Percentiles rank a stretch among this genome's conserved stretches.
phyloP scores from a whole-genome alignment of 352 stramenopile species.

The Globisporangium okanoganense region DNA sequence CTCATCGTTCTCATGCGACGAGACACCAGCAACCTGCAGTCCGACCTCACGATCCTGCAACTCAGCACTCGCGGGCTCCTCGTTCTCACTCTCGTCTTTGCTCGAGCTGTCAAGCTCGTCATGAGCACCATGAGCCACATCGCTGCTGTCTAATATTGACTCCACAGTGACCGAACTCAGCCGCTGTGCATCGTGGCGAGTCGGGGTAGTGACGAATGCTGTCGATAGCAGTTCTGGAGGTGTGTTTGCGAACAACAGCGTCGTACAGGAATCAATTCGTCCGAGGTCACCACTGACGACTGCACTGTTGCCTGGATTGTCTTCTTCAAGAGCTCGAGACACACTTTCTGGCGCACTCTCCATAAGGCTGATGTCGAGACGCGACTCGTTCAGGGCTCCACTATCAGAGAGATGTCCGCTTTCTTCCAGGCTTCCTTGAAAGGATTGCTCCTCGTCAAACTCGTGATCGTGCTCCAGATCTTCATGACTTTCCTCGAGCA shows the following conservation, averaged over 20 bases:
- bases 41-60: no score
- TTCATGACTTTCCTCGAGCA: slow-evolving; percentile 1
- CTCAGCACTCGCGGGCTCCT: no score
- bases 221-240: background rate
- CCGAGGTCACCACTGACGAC: background rate
- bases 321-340: background rate
- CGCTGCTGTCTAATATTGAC: background rate
- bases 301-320: background rate
- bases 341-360: background rate
- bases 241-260: background rate
- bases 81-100: no score
- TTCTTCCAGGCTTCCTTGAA: background rate
- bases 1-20: no score
- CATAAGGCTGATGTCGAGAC: background rate
- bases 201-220: background rate
- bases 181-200: background rate
- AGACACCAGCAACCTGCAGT: no score
- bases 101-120: background rate
- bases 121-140: background rate
- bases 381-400: background rate
- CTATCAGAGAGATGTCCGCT: background rate
- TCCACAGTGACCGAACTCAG: no score
- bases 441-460: slow-evolving; percentile 5
- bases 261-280: background rate
- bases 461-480: slow-evolving; percentile 1